phyloP scores from a whole-genome alignment of 768 basidiomycete genomes.

The Plicaturopsis crispa region DNA sequence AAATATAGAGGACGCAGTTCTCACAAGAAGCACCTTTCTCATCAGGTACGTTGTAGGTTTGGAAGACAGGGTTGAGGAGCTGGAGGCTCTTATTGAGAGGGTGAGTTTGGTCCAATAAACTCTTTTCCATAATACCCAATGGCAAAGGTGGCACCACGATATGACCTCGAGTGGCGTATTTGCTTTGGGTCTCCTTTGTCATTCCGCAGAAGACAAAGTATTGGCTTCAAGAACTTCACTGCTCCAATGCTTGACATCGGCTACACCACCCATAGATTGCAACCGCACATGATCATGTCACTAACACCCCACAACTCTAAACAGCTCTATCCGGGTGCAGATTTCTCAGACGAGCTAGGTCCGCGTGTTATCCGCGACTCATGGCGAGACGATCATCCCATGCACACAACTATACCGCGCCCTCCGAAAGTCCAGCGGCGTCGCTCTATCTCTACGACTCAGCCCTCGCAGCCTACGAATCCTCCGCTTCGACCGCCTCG shows the following conservation, averaged over 20 bases:
- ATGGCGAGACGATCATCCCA: constrained; percentile 36
- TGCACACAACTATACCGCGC: constrained; percentile 2
- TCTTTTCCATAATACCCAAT: too few relatives aligned
- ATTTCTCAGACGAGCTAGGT: constrained; percentile 58
- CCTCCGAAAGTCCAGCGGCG: constrained; percentile 6
- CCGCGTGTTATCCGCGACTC: constrained; percentile 55
- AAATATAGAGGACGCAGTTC: neutral
- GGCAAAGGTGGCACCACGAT: too few relatives aligned
- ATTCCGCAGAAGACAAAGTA: too few relatives aligned
- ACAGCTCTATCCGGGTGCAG: constrained; percentile 55
- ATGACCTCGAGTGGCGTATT: too few relatives aligned
- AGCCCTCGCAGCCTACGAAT: constrained; percentile 11
- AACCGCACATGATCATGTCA: neutral
- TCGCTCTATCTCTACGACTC: constrained; percentile 13
- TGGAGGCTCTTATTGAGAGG: constrained; percentile 46
- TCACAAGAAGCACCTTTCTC: too few relatives aligned
- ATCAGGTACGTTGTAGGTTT: constrained; percentile 48
- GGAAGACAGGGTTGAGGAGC: constrained; percentile 50
- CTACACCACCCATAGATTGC: too few relatives aligned
- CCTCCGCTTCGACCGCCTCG: neutral
- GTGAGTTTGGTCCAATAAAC: constrained; percentile 29
- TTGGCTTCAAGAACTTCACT: too few relatives aligned
- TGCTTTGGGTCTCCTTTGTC: too few relatives aligned
- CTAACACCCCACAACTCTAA: constrained; percentile 1
- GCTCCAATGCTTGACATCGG: too few relatives aligned